Evolutionary conservation across 2,329 filamentous ascomycete species (phyloP), one percentile per base, ranked within the genome.

Genomic region (Mollisia scopiformis): DNA sequence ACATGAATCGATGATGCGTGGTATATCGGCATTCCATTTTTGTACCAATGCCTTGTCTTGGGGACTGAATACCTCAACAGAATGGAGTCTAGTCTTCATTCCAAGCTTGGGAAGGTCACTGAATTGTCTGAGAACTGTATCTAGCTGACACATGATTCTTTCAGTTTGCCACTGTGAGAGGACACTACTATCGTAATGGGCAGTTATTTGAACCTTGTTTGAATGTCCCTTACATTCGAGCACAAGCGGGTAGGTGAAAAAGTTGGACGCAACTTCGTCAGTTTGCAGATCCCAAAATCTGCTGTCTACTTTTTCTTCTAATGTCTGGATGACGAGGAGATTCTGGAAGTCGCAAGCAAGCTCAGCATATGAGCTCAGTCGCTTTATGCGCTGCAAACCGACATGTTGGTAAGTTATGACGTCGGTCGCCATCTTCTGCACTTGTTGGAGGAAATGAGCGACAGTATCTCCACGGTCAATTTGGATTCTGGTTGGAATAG

Each of bases 401-500:
- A 16, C 43, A 6, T 55, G 52, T n/a, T 55, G 19, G 52, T 41
- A 55, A 7, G 50, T 35, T 23, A 84, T 81, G 64, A 82, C 79
- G 7, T 78, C 72, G 0, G 79, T 75, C 0, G 77, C 78, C 39
- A 78, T 73, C 16, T 77, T 71, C 25, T 84, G 80, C 1, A 84
- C 72, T 1, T 68, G 66, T 27, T 78, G 70, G n/a, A 86, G 69
- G 55, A 79, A 82, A 27, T 79, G 70, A 0, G 66, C 62, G 7
- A 78, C 70, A 3, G 71, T 68, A 5, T 67, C 64, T 6, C 69
- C 68, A 2, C 69, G 59, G 21, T 71, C 69, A 16, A 77, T 58
- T 2, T 62, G 61, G 1, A 79, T 69, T 19, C 75, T 73, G 10
- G 79, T 66, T 6, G 78, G 78, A 13, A 80, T 71, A 1, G 77